phyloP scores from a whole-genome alignment of 2,329 filamentous ascomycete genomes.

The Phyllosticta paracitricarpa region DNA sequence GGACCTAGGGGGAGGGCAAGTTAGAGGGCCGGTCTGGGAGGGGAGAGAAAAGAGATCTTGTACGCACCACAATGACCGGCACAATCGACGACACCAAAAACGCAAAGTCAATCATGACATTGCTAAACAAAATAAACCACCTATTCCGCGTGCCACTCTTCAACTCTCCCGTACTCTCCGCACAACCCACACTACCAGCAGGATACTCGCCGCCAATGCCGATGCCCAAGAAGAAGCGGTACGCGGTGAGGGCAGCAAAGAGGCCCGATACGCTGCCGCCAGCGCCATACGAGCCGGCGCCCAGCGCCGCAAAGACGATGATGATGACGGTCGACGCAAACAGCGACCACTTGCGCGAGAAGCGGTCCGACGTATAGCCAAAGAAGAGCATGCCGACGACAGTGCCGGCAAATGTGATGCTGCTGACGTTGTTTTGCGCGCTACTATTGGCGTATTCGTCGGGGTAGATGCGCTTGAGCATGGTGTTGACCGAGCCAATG shows the following conservation, averaged over 20 bases:
- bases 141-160: constrained; percentile 72
- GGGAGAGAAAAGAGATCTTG: not conserved
- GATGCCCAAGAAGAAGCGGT: constrained; percentile 66
- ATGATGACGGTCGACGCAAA: constrained; percentile 74
- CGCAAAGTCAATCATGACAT: constrained; percentile 75
- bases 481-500: constrained; percentile 78
- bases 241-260: constrained; percentile 69
- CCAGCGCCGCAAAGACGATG: constrained; percentile 73
- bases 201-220: constrained; percentile 77
- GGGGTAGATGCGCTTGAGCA: constrained; percentile 59
- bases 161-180: constrained; percentile 75
- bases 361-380: constrained; percentile 72
- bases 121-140: constrained; percentile 77
- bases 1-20: constrained; percentile 31
- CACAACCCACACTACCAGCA: constrained; percentile 71
- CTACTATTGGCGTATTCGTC: constrained; percentile 56
- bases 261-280: constrained; percentile 59
- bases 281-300: constrained; percentile 65
- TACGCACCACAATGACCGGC: constrained; percentile 51
- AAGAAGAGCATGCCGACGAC: constrained; percentile 75
- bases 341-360: constrained; percentile 73
- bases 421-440: constrained; percentile 64
- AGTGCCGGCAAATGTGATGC: constrained; percentile 79
- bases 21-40: not conserved
- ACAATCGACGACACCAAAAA: constrained; percentile 75